phyloP scores from a whole-genome alignment of 805 yeast species.

The Teunomyces gatunensis region DNA sequence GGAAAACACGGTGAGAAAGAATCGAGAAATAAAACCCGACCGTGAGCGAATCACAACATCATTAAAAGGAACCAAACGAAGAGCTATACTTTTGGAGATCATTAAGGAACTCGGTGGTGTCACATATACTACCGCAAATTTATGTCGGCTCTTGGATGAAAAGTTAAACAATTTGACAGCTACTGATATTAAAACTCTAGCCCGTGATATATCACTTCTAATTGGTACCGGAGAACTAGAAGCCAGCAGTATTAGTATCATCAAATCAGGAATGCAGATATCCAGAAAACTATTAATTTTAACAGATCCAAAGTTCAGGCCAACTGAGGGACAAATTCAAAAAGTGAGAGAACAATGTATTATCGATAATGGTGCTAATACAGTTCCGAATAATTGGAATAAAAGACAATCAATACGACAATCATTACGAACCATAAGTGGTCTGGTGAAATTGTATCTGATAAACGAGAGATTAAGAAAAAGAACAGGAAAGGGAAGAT shows the following conservation, averaged over 20 bases:
- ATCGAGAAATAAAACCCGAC: constrained; percentile 7
- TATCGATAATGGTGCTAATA: constrained; percentile 21
- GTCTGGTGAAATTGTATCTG: constrained; percentile 19
- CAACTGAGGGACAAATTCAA: constrained; percentile 28
- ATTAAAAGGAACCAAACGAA: constrained; percentile 28
- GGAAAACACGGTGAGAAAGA: constrained; percentile 2
- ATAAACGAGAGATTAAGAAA: constrained; percentile 3
- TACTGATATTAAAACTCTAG: constrained; percentile 40
- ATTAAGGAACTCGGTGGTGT: constrained; percentile 40
- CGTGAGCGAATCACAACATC: constrained; percentile 11
- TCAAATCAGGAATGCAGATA: constrained; percentile 23
- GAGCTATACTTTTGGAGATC: constrained; percentile 26
- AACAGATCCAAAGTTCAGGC: constrained; percentile 24
- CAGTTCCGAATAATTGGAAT: constrained; percentile 5
- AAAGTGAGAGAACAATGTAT: constrained; percentile 23
- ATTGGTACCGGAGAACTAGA: constrained; percentile 21
- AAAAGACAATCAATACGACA: constrained; percentile 5
- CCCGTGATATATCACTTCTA: constrained; percentile 34
- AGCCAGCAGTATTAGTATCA: constrained; percentile 21
- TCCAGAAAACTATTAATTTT: constrained; percentile 33
- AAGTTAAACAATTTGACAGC: constrained; percentile 23
- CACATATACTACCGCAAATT: constrained; percentile 28
- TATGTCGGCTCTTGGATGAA: constrained; percentile 33
- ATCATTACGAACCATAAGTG: constrained; percentile 23
- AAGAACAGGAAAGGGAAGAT: constrained; percentile 16